Percentiles rank a stretch among this genome's conserved stretches.
Evolutionary conservation across 768 basidiomycete genomes (phyloP).

Genomic region (Clitopilus passeckerianus): DNA sequence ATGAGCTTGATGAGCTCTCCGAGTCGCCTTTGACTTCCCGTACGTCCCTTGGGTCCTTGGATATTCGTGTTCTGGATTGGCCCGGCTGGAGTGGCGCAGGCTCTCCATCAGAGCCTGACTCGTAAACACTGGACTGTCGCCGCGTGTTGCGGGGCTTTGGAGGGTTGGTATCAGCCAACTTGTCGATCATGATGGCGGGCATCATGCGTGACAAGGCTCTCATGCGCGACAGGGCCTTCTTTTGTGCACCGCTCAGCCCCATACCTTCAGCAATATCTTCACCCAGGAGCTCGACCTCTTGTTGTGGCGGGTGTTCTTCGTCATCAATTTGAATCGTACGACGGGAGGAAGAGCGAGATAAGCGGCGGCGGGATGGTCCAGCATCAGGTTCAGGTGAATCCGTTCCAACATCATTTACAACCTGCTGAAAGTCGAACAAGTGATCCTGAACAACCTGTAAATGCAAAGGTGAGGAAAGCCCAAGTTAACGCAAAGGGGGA

Average conservation of each 20-base stretch:
- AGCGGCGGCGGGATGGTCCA: neutral
- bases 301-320: slow-evolving; percentile 6
- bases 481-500: neutral
- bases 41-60: slow-evolving; percentile 21
- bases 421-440: too few species aligned
- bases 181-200: slow-evolving; percentile 47
- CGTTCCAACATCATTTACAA: neutral
- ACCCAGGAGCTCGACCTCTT: neutral
- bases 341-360: neutral
- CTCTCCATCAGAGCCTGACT: slow-evolving; percentile 24
- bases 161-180: slow-evolving; percentile 14
- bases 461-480: too few species aligned
- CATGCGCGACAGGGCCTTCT: slow-evolving; percentile 40
- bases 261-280: neutral
- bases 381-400: neutral
- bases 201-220: slow-evolving; percentile 43
- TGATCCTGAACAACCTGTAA: too few species aligned
- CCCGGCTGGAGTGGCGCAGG: slow-evolving; percentile 45
- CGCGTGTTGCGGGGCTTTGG: slow-evolving; percentile 8
- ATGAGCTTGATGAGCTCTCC: slow-evolving; percentile 45
- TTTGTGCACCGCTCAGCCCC: neutral
- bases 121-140: slow-evolving; percentile 7
- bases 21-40: slow-evolving; percentile 55
- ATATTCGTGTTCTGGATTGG: slow-evolving; percentile 37
- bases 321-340: slow-evolving; percentile 2